These are phyloP conservation scores for Neckera pumila DNA, from an alignment of 225 moss, liverwort and hornwort genomes.

Conservation along the genomic window DNA sequence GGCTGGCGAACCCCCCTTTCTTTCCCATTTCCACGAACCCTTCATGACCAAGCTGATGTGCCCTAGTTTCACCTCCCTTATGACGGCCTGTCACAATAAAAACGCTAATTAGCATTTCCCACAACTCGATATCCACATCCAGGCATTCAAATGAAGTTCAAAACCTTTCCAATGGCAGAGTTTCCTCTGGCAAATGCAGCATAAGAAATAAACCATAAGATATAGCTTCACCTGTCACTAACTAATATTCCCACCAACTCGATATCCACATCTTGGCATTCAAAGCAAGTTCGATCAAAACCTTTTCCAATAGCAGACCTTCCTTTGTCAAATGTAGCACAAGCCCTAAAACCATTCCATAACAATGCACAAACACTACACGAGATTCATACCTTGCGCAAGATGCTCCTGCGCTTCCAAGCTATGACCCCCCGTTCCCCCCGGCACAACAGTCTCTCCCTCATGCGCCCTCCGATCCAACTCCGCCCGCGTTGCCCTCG, in stretches of 20 bases:
- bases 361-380: background rate
- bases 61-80: conserved; percentile 19
- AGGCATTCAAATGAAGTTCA: background rate
- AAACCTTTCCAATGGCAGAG: no score
- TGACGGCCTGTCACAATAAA: background rate
- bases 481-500: conserved; percentile 15
- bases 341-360: background rate
- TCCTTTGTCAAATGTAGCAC: background rate
- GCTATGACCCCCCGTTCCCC: conserved; percentile 1
- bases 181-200: background rate
- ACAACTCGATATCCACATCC: background rate
- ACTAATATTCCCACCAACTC: background rate
- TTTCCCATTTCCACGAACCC: conserved; percentile 26
- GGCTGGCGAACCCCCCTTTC: conserved; percentile 20
- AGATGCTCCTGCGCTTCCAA: conserved; percentile 26
- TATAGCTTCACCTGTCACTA: no score
- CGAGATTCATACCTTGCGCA: background rate
- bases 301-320: no score
- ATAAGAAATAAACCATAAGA: no score
- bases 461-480: conserved; percentile 4
- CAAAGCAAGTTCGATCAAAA: background rate
- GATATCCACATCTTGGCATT: background rate
- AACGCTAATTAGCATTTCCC: background rate
- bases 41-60: conserved; percentile 9
- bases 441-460: conserved; percentile 12